phyloP scores from a whole-genome alignment of 768 basidiomycete species.

The Auricularia heimuer region DNA sequence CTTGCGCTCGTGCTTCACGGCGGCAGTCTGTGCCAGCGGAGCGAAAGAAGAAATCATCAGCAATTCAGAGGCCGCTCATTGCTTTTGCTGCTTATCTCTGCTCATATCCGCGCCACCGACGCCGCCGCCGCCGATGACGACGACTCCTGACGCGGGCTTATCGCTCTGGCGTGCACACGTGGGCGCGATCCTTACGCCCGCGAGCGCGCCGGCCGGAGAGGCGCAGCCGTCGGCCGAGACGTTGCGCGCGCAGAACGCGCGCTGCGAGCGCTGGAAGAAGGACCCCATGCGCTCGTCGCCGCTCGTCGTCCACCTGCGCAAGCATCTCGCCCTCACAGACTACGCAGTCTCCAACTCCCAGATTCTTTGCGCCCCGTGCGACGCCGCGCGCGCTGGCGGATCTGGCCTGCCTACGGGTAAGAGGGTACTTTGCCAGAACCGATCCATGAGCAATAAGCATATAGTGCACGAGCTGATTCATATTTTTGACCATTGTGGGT shows the following conservation, averaged over 20 bases:
- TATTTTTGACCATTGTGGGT: constrained; percentile 90
- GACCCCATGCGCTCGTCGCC: constrained; percentile 33
- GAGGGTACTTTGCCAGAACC: constrained; percentile 77
- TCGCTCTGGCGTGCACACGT: too few relatives aligned
- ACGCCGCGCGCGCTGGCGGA: constrained; percentile 63
- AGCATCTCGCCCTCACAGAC: constrained; percentile 69
- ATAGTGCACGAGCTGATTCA: constrained; percentile 94
- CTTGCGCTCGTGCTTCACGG: too few relatives aligned
- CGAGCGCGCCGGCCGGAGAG: not conserved
- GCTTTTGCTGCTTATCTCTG: too few relatives aligned
- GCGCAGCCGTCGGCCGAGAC: not conserved
- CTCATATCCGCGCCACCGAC: too few relatives aligned
- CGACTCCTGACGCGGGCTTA: too few relatives aligned
- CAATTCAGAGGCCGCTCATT: too few relatives aligned
- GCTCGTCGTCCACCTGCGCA: constrained; percentile 78
- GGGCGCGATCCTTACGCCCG: not conserved
- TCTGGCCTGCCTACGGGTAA: constrained; percentile 70
- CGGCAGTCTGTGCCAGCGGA: too few relatives aligned
- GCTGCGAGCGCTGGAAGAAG: not conserved
- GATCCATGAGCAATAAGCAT: constrained; percentile 69
- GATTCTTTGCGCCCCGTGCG: constrained; percentile 80
- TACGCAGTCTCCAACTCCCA: constrained; percentile 62
- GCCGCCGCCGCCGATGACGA: too few relatives aligned
- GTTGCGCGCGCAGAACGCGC: not conserved
- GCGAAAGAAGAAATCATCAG: too few relatives aligned